Base-by-base conservation (phyloP, 495 filamentous ascomycete species). In the Immersiella caudata region DNA sequence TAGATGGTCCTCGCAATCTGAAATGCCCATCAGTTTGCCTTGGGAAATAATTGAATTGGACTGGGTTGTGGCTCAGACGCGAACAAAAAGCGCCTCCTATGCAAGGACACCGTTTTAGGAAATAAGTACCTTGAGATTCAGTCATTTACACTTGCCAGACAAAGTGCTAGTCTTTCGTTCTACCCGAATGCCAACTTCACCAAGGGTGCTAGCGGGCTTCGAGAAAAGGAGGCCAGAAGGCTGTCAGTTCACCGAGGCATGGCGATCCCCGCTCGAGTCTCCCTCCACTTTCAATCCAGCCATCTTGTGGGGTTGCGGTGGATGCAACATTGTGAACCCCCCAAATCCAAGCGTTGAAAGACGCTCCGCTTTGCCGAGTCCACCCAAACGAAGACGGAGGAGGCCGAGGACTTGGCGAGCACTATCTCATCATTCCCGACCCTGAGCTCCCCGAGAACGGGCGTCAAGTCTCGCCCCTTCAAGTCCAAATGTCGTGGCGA, bases 331-430 rank as follows among this genome's bases (percentile, higher is more conserved):
- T 57, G 51, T 22, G 59, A 35, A 40, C 40, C 51, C 62, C 62
- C 59, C 59, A 22, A 46, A 36, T 36, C 63, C 52, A 65, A 56
- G 40, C 51, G 26, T 65, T 26, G 51, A 65, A 65, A 8, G 20
- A 40, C 27, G 40, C 61, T 54, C 46, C 40, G 61, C 33, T n/a
- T n/a, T 49, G 27, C 62, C 62, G 62, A 55, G 62, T 35, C 25
- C 12, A 21, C 52, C 63, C 60, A 40, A 58, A 65, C 52, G 51
- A 56, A 65, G 56, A 65, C 51, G 51, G 51, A 65, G 62, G 26
- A 26, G 49, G 22, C 62, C 26, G 20, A 29, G 25, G 56, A 60
- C 57, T 60, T 40, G 54, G 26, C 24, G 52, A 55, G 22, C 22
- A 46, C 16, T 46, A 14, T 18, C 40, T 33, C 29, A 8, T 49